These are phyloP conservation scores for Pseudotsuga menziesii DNA, from an alignment of 75 land plant genomes.

Conservation along the genomic window DNA sequence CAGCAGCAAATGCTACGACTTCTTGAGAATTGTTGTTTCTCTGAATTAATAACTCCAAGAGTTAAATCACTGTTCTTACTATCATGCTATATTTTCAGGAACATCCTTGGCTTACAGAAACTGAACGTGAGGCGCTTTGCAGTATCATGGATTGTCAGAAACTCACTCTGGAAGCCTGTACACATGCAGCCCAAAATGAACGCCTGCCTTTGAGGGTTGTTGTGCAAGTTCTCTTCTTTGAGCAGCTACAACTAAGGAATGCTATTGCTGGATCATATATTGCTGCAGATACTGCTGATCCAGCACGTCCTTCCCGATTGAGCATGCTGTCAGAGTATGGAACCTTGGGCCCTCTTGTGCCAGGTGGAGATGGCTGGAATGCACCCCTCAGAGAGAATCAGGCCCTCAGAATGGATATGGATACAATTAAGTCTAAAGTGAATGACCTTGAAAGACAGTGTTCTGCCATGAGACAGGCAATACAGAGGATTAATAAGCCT, in stretches of 20 bases:
- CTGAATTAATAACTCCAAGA: background rate
- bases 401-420: constrained; percentile 79
- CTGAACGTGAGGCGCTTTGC: constrained; percentile 62
- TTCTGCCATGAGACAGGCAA: constrained; percentile 61
- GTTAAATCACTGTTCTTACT: background rate
- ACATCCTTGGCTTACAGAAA: constrained; percentile 69
- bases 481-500: constrained; percentile 59
- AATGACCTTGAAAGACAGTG: constrained; percentile 74
- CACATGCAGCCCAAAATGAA: constrained; percentile 92
- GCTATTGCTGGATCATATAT: constrained; percentile 61
- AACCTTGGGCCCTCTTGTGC: background rate
- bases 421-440: constrained; percentile 68
- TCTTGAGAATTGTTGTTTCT: background rate
- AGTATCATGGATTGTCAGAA: constrained; percentile 77
- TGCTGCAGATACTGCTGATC: constrained; percentile 24
- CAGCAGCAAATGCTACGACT: too few relatives aligned
- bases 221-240: constrained; percentile 84
- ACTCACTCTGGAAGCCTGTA: constrained; percentile 86
- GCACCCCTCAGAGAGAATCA: constrained; percentile 68
- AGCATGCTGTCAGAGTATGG: constrained; percentile 6
- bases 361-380: constrained; percentile 35
- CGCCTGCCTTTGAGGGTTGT: constrained; percentile 74
- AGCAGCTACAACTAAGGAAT: constrained; percentile 88
- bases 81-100: constrained; percentile 33
- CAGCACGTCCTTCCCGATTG: constrained; percentile 17